phyloP scores from a whole-genome alignment of 108 stramenopile genomes.

The Conticribra guillardii region DNA sequence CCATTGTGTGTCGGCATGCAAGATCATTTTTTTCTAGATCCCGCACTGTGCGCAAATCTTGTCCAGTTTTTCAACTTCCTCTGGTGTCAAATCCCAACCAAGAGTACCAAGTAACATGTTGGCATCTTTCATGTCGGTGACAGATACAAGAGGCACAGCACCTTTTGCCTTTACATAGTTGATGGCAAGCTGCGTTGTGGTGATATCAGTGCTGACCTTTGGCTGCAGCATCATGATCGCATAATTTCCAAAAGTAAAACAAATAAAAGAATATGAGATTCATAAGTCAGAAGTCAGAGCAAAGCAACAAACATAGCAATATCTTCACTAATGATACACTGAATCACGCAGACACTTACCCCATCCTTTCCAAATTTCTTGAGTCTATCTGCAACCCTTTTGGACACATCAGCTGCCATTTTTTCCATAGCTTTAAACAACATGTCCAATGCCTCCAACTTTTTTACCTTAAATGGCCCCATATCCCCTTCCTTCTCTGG shows the following conservation, averaged over 20 bases:
- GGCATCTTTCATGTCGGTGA: conserved; percentile 71
- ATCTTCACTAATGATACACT: background rate
- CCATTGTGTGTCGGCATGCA: too few relatives aligned
- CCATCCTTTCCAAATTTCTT: conserved; percentile 31
- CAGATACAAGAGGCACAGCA: conserved; percentile 77
- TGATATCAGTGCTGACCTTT: conserved; percentile 81
- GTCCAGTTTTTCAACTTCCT: conserved; percentile 84
- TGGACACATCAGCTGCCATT: conserved; percentile 61
- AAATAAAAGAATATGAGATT: background rate
- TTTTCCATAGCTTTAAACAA: conserved; percentile 65
- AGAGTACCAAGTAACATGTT: conserved; percentile 80
- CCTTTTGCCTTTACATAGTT: conserved; percentile 89
- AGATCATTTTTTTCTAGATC: conserved; percentile 8
- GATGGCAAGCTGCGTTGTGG: conserved; percentile 83
- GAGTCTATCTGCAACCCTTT: conserved; percentile 50
- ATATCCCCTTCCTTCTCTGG: conserved; percentile 50
- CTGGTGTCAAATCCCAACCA: conserved; percentile 81
- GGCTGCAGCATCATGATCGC: conserved; percentile 45
- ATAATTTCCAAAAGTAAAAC: background rate
- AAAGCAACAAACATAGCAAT: background rate
- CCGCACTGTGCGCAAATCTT: conserved; percentile 58
- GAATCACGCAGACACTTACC: conserved; percentile 29
- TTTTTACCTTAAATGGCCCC: conserved; percentile 61
- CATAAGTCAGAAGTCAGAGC: background rate
- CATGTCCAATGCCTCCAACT: conserved; percentile 73